phyloP scores from a whole-genome alignment of 192 early-diverging fungal species.

The Linnemannia schmuckeri region DNA sequence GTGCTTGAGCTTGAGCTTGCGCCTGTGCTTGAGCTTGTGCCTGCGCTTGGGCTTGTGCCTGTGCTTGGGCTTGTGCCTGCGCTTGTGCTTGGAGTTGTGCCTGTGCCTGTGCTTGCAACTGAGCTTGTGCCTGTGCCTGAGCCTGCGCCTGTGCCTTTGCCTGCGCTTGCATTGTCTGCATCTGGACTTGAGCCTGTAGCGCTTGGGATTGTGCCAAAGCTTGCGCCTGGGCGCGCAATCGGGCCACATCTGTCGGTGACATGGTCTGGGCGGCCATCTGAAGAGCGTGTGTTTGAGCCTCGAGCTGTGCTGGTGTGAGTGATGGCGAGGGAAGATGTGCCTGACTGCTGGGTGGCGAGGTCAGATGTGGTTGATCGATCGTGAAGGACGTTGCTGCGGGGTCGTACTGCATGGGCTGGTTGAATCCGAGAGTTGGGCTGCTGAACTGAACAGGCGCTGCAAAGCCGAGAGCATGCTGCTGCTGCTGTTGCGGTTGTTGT shows the following conservation, averaged over 20 bases:
- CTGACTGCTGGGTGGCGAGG: conserved; percentile 18
- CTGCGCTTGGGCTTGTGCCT: conserved; percentile 2
- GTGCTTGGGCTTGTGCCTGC: neutral
- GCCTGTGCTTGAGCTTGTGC: conserved; percentile 34
- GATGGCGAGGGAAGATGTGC: conserved; percentile 14
- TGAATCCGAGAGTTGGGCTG: conserved; percentile 33
- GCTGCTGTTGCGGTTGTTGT: conserved; percentile 12
- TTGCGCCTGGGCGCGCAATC: conserved; percentile 44
- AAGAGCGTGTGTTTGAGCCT: neutral
- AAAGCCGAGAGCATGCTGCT: conserved; percentile 26
- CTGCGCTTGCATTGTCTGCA: conserved; percentile 40
- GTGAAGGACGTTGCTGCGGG: conserved; percentile 15
- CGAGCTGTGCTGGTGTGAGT: conserved; percentile 1
- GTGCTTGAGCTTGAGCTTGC: conserved; percentile 49
- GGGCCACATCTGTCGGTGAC: conserved; percentile 20
- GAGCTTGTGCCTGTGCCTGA: conserved; percentile 29
- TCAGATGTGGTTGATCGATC: conserved; percentile 38
- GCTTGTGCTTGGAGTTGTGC: conserved; percentile 14
- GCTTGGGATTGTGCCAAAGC: conserved; percentile 51
- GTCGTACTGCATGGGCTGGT: conserved; percentile 34
- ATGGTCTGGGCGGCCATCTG: conserved; percentile 13
- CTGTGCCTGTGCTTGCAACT: conserved; percentile 9
- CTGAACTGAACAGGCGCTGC: conserved; percentile 26
- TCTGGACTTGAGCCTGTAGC: conserved; percentile 19
- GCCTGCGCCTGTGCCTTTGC: conserved; percentile 51